phyloP scores from a whole-genome alignment of 805 yeast species.

The Isabelozyma rhagii region DNA sequence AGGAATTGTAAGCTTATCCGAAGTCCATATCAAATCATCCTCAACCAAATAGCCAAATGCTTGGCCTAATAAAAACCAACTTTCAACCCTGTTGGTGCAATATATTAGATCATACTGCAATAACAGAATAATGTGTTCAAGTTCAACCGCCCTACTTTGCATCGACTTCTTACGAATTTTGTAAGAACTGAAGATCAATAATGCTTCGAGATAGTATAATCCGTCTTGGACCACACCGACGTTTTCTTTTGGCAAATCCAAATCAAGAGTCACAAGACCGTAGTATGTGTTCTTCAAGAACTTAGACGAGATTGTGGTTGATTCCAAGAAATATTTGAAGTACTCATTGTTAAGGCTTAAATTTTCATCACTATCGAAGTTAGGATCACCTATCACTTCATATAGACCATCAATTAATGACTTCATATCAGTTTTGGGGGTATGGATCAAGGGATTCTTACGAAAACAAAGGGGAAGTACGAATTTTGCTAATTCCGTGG shows the following conservation, averaged over 20 bases:
- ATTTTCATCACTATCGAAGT: conserved; percentile 35
- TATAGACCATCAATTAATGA: conserved; percentile 66
- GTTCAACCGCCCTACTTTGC: conserved; percentile 79
- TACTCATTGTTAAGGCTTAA: conserved; percentile 45
- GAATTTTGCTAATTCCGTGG: conserved; percentile 41
- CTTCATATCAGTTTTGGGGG: conserved; percentile 70
- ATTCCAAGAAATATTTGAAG: conserved; percentile 47
- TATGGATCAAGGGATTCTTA: conserved; percentile 55
- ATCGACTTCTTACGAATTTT: conserved; percentile 67
- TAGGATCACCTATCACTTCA: conserved; percentile 70
- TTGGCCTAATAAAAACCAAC: conserved; percentile 83
- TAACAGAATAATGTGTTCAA: conserved; percentile 68
- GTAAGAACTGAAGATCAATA: conserved; percentile 65
- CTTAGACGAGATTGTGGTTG: conserved; percentile 39
- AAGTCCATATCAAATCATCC: conserved; percentile 89
- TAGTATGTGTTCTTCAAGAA: conserved; percentile 48
- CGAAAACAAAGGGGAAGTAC: conserved; percentile 54
- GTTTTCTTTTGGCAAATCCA: conserved; percentile 23
- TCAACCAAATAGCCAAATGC: conserved; percentile 77
- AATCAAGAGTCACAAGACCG: conserved; percentile 40
- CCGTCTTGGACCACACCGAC: conserved; percentile 45
- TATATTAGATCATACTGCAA: conserved; percentile 65
- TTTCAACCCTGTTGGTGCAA: conserved; percentile 68
- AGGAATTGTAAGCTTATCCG: conserved; percentile 67
- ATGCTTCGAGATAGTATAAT: conserved; percentile 66